Base-by-base conservation (phyloP, 768 basidiomycete species). In the Tulasnella sp. region DNA sequence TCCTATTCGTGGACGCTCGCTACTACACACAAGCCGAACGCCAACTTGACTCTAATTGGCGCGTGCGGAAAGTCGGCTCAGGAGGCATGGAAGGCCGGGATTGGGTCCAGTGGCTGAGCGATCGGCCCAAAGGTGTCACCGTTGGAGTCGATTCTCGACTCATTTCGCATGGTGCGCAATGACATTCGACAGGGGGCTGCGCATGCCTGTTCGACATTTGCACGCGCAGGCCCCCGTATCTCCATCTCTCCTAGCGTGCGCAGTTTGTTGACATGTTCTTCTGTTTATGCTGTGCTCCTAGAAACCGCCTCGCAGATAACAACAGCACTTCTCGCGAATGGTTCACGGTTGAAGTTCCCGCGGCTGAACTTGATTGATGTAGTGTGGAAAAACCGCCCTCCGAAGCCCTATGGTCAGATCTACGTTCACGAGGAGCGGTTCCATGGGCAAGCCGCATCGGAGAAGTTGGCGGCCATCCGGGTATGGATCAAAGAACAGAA, bases 101-200 rank as follows among this genome's bases (percentile, higher is more conserved):
- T 42, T 62, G 60, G 60, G 48, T 50, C 3, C 45, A 62, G 41
- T 62, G 62, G 62, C 19, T 62, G 5, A 49, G 49, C 31, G 50
- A 53, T 38, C 49, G 62, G 12, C 62, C 62, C 12, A 46, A 50
- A 25, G 60, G 60, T 21, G 44, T 42, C 27, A 76, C 80, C 64
- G 80, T 94, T 50, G 92, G 91, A 12, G 77, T 93, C 54, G 92
- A 94, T 68, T 85, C 89, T 2, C 81, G 87, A 15, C 85, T 91
- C 80, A 71, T 92, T 56, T 79, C 87, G 0, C 81, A 87, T 66
- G 54, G 60, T 42, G 12, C 31, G 34, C 27, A 8, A 15, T 45
- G 15, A 24, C 22, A 5, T 12, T 7, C 34, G 34, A 38, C 34
- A 38, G 34, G 34, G 34, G 34, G 34, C 34, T 19, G 12, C 2